Evolutionary conservation across 2,329 filamentous ascomycete species (phyloP), one percentile per base, ranked within the genome.

Genomic region (Cladorrhinum sp.): DNA sequence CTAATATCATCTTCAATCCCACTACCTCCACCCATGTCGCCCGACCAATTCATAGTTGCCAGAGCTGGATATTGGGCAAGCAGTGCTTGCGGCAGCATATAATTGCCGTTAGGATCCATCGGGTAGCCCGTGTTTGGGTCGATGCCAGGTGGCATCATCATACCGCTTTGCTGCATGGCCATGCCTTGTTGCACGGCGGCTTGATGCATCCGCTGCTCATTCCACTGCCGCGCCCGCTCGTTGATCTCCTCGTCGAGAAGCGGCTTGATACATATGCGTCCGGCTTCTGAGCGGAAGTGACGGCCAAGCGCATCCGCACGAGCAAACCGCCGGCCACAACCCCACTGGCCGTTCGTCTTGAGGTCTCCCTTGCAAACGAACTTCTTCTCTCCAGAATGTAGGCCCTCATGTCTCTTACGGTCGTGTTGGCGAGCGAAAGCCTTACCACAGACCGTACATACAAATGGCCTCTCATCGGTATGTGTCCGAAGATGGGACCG

Each of bases 371-470:
- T 92, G 77, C 95, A 99, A 7, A 98, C 91, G 72, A 98, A 99
- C 72, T 96, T 98, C 85, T 98, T 99, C 78, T 99, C 95, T 48
- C 95, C 95, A 0, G 91, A 96, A 71, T 99, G 95, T 48, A 99
- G 79, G 41, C 93, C 93, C 77, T 99, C 95, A 75, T 99, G 95
- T 41, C 95, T 89, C 76, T 99, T 99, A 50, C 95, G 89, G 73
- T 99, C 95, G 72, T 99, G 95, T 72, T 99, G 95, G 24, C 95
- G 89, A 5, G 95, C 95, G 76, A 99, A 99, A 0, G 95, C 95
- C 75, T 99, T 99, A 56, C 92, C 91, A 68, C 95, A 99, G 8
- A 98, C 92, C 0, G 91, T 97, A 72, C 95, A 99, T 2, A 98
- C 93, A 70, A 98, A 99, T 0, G 95, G 95, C 52, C 95, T 85